A percentile compares a stretch with the other conserved stretches of the same genome.
These are phyloP conservation scores for Pseudoturritis turrita DNA, from an alignment of 345 rosid genomes.

Conservation along the genomic window DNA sequence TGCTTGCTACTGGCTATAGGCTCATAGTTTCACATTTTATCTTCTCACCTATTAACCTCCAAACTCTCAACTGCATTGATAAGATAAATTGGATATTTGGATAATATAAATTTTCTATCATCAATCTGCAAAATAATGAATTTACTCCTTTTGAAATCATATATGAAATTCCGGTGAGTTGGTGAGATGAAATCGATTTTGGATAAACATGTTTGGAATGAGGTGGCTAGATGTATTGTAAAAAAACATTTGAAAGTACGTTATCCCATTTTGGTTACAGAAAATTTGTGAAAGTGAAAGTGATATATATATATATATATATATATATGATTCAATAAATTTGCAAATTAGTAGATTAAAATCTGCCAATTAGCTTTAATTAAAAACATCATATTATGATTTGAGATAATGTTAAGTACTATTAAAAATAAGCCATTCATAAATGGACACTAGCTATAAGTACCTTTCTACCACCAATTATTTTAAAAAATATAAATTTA, in stretches of 20 bases:
- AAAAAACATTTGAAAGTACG: not conserved
- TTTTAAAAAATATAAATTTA: too few species aligned
- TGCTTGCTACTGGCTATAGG: conserved; percentile 12
- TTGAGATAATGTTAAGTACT: too few species aligned
- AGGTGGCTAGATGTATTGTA: not conserved
- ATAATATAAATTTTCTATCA: not conserved
- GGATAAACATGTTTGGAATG: not conserved
- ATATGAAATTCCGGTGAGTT: not conserved
- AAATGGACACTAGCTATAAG: too few species aligned
- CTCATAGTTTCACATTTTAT: conserved; percentile 9
- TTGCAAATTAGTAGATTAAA: not conserved
- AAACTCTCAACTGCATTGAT: not conserved
- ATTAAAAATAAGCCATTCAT: too few species aligned
- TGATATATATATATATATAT: too few species aligned
- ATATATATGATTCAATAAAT: not conserved
- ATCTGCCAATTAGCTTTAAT: not conserved
- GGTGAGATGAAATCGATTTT: not conserved
- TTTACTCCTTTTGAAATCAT: not conserved
- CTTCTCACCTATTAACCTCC: conserved; percentile 10
- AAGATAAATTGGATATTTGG: not conserved
- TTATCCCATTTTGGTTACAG: not conserved
- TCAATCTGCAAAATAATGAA: not conserved
- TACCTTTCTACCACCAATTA: too few species aligned
- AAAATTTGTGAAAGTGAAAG: not conserved
- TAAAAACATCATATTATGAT: too few species aligned